Conservation (phyloP, 345 rosid genomes). For the Hibiscus trionum region DNA sequence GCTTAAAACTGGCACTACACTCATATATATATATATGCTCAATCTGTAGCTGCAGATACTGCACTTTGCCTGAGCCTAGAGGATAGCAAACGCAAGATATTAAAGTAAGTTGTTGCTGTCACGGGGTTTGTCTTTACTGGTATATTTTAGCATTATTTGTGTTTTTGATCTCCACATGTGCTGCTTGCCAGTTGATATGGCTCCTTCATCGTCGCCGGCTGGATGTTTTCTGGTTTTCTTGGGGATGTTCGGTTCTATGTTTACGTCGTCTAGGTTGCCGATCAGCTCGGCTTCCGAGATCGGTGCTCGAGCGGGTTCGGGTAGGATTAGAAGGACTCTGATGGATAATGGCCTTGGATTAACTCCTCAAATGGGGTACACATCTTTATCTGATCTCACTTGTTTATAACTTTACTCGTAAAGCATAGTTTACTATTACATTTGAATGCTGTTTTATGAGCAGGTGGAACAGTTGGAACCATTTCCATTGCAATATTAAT, state of each 20-base stretch:
- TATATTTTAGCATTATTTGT: background rate
- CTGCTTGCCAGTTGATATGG: background rate
- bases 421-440: background rate
- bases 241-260: background rate
- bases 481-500: conserved; percentile 33
- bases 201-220: background rate
- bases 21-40: background rate
- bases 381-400: background rate
- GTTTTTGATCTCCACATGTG: background rate
- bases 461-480: conserved; percentile 70
- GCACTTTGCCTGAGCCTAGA: background rate
- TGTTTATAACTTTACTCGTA: background rate
- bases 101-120: conserved; percentile 6
- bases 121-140: background rate
- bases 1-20: background rate
- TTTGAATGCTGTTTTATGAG: background rate
- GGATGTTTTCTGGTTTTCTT: background rate
- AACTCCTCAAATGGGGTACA: conserved; percentile 58
- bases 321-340: conserved; percentile 28
- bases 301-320: background rate
- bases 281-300: background rate
- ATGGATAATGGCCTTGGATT: conserved; percentile 44
- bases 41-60: background rate
- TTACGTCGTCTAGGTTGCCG: background rate
- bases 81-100: background rate